These are phyloP conservation scores for Arxiozyma heterogenica DNA, from an alignment of 1,139 yeast genomes.

Conservation along the genomic window DNA sequence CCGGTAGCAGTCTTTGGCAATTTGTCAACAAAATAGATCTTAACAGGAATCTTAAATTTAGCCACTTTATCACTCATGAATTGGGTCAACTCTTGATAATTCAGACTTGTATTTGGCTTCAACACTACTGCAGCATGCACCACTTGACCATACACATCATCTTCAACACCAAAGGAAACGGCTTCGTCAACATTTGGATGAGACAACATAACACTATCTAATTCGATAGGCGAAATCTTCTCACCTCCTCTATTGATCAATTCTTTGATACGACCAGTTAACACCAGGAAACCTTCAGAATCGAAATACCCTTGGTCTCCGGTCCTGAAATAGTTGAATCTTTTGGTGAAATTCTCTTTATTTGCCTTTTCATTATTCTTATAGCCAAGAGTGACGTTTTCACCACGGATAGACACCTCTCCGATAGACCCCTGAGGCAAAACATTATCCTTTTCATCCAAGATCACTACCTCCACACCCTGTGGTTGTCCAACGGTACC, in stretches of 20 bases:
- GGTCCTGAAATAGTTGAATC: conserved; percentile 53
- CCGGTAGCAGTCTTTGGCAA: conserved; percentile 69
- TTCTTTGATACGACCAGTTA: conserved; percentile 61
- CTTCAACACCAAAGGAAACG: conserved; percentile 58
- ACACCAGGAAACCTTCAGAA: conserved; percentile 45
- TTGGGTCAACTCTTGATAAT: conserved; percentile 37
- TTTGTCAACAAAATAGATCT: conserved; percentile 46
- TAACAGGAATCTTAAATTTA: conserved; percentile 48
- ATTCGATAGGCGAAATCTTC: conserved; percentile 58
- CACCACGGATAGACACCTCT: conserved; percentile 57
- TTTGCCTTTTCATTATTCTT: conserved; percentile 61
- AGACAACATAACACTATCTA: conserved; percentile 47
- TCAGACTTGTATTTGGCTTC: conserved; percentile 33
- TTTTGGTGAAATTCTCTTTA: conserved; percentile 47
- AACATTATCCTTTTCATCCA: conserved; percentile 40
- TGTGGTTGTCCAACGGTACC: conserved; percentile 67
- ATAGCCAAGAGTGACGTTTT: conserved; percentile 62
- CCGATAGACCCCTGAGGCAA: conserved; percentile 47
- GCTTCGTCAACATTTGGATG: conserved; percentile 55
- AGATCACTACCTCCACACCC: conserved; percentile 51
- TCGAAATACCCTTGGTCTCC: conserved; percentile 64
- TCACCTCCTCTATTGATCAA: conserved; percentile 64
- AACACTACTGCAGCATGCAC: conserved; percentile 59
- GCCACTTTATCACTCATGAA: conserved; percentile 41
- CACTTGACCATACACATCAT: conserved; percentile 54